These are phyloP conservation scores for Stipa capillata DNA, from an alignment of 176 grass and related monocot genomes.

Conservation along the genomic window DNA sequence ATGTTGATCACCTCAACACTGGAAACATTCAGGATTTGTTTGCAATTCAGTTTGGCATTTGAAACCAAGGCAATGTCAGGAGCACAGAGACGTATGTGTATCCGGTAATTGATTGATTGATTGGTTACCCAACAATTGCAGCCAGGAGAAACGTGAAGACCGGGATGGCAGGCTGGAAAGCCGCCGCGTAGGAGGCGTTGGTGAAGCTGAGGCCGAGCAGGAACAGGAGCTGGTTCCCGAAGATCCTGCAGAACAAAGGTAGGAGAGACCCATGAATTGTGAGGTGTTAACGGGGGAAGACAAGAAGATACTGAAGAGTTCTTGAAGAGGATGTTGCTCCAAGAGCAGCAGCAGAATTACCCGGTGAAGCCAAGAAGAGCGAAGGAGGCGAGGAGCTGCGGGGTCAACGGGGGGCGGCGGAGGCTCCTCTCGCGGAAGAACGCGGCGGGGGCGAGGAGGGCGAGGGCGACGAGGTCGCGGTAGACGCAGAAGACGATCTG, in stretches of 20 bases:
- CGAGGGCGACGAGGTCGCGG: conserved; percentile 79
- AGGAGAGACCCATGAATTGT: background rate
- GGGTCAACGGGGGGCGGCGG: conserved; percentile 50
- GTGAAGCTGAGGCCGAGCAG: conserved; percentile 81
- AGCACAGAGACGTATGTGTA: background rate
- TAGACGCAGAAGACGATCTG: conserved; percentile 96
- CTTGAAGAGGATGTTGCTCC: background rate
- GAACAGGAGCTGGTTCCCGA: conserved; percentile 91
- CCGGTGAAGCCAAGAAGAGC: conserved; percentile 85
- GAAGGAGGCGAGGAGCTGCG: conserved; percentile 55
- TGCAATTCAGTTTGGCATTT: background rate
- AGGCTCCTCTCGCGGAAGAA: conserved; percentile 71
- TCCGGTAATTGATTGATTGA: background rate
- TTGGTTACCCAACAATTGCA: conserved; percentile 44
- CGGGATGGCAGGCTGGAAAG: conserved; percentile 91
- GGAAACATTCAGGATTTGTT: background rate
- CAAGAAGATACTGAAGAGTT: background rate
- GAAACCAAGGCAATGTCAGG: background rate
- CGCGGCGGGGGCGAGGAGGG: conserved; percentile 63
- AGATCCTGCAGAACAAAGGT: conserved; percentile 42
- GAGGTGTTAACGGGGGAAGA: background rate
- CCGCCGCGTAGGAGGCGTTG: conserved; percentile 79
- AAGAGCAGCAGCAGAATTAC: conserved; percentile 11
- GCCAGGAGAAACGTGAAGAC: conserved; percentile 82
- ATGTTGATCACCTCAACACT: conserved; percentile 67